Conservation (phyloP, 2,329 filamentous ascomycete genomes). For the Shiraia bambusicola region DNA sequence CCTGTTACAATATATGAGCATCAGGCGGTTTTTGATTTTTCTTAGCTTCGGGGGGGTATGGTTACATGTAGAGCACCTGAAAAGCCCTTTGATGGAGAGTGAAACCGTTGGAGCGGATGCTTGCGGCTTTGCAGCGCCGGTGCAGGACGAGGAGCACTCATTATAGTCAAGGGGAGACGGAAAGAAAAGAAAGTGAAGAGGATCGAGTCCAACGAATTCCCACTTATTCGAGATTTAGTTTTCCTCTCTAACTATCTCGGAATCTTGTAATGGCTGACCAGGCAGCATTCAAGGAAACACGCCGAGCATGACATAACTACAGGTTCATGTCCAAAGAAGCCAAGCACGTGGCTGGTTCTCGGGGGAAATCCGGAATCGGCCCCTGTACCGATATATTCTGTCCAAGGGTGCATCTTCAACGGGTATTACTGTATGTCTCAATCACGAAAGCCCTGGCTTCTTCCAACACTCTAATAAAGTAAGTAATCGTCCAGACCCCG, state of each 20-base stretch:
- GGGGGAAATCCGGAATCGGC: slow-evolving; percentile 4
- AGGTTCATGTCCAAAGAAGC: slow-evolving; percentile 3
- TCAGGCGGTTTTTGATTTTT: background rate
- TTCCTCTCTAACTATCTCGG: background rate
- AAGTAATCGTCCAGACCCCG: no score
- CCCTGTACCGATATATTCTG: background rate
- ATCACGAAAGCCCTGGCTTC: background rate
- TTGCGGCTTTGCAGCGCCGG: slow-evolving; percentile 33
- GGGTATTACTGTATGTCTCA: no score
- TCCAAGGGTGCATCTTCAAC: no score
- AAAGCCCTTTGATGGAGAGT: slow-evolving; percentile 63
- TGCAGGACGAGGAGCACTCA: slow-evolving; percentile 17
- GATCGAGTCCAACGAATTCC: background rate
- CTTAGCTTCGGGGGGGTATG: background rate
- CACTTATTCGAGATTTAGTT: background rate
- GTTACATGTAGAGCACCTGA: slow-evolving; percentile 63
- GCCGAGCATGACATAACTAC: slow-evolving; percentile 15
- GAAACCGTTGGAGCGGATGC: slow-evolving; percentile 66
- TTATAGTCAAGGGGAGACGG: slow-evolving; percentile 7
- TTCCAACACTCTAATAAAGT: background rate
- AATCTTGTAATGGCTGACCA: background rate
- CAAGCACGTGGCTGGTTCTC: slow-evolving; percentile 18
- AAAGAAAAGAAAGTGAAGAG: background rate
- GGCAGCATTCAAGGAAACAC: background rate
- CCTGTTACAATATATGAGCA: slow-evolving; percentile 16